These are phyloP conservation scores for Sphaerulina vaccinii DNA, from an alignment of 2,329 filamentous ascomycete genomes.

Conservation along the genomic window DNA sequence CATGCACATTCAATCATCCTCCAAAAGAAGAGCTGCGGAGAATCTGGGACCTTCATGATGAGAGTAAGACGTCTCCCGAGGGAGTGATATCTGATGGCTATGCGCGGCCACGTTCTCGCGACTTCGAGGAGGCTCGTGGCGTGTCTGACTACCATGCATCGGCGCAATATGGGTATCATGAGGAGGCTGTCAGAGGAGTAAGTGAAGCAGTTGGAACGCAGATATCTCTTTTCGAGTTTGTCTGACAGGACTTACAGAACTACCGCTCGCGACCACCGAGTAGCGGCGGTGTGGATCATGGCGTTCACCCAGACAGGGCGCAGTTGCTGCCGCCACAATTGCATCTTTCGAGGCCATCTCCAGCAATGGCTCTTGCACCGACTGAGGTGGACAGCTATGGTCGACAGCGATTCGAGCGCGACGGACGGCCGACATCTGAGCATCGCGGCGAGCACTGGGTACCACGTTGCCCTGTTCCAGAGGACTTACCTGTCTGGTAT, in stretches of 20 bases:
- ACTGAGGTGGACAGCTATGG: not conserved
- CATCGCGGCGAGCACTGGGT: not conserved
- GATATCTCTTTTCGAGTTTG: not conserved
- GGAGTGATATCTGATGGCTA: not conserved
- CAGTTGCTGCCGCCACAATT: not conserved
- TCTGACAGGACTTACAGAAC: not conserved
- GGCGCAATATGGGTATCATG: not conserved
- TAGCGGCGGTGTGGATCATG: not conserved
- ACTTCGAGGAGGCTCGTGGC: not conserved
- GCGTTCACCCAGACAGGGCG: not conserved
- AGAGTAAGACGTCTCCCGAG: not conserved
- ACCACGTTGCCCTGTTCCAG: too few relatives aligned
- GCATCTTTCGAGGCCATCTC: not conserved
- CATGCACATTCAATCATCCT: not conserved
- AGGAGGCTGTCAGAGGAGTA: not conserved
- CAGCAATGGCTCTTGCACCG: not conserved
- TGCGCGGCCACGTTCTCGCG: not conserved
- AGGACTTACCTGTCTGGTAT: too few relatives aligned
- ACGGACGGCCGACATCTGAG: not conserved
- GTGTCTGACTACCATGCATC: not conserved
- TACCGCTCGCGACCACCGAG: not conserved
- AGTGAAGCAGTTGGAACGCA: not conserved
- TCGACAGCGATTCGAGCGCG: too few relatives aligned
- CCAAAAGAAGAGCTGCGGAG: not conserved
- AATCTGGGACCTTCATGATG: not conserved